Base-by-base conservation (phyloP, 1,284 basidiomycete species). In the Cryptococcus wingfieldii region DNA sequence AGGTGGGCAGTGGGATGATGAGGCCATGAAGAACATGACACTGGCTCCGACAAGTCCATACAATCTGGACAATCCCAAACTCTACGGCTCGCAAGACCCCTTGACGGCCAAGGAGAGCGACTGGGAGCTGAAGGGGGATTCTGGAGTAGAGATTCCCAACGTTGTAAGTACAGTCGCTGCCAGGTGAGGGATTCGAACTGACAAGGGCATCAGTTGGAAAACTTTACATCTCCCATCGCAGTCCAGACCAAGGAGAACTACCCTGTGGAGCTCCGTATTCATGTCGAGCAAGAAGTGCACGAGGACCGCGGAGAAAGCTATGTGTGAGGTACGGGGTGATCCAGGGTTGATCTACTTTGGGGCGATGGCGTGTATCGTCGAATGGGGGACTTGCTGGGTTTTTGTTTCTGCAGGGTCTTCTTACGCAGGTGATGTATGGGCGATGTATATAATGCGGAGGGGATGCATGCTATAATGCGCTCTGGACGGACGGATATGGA, bases 1-100 rank as follows among this genome's bases (percentile, higher is more conserved):
- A 58, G 67, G 65, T 12, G 68, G 67, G 3, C 67, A 68, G 45
- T 66, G 64, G 64, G 68, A 69, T 38, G 61, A 59, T 7, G 53
- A 57, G 12, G 64, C 65, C 47, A 45, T 46, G 16, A 19, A 45
- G 37, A 54, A 45, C 23, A 60, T 37, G 16, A 19, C n/a, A 10
- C 34, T 46, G 41, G 38, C 27, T 12, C 38, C 14, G 38, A 43
- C 44, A 18, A n/a, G 13, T 6, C 43, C 44, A 13, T 46, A 46
- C 43, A 53, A 52, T 16, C 23, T 48, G 12, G 44, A 41, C 16
- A 39, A 44, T 19, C 50, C 38, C 19, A 47, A 52, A 4, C 25
- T 44, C 23, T 56, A 49, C 37, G 37, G 50, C 31, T 37, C 27
- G 6, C 48, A 47, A 23, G 38, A 43, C n/a, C 48, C 3, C 5